Evolutionary conservation across 1,284 basidiomycete species (phyloP).

Genomic region (Cutaneotrichosporon sp.): DNA sequence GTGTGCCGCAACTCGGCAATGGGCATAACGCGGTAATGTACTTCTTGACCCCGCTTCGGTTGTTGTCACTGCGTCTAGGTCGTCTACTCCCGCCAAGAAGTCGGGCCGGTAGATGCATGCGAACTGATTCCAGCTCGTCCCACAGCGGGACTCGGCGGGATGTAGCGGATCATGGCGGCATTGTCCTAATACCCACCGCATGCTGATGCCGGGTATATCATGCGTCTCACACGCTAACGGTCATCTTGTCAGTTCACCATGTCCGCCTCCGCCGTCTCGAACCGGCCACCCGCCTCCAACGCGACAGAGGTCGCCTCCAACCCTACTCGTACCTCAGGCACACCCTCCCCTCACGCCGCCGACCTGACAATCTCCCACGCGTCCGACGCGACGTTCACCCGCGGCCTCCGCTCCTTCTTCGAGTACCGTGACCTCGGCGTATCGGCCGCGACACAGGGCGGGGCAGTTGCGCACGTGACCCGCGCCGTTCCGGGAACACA

Average conservation of each 20-base stretch:
- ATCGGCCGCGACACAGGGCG: slow-evolving; percentile 12
- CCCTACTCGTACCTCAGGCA: not conserved
- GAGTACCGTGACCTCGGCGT: slow-evolving; percentile 21
- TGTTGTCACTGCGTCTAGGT: too few species aligned
- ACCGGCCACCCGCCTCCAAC: not conserved
- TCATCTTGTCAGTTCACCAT: not conserved
- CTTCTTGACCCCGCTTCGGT: too few species aligned
- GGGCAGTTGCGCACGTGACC: slow-evolving; percentile 15
- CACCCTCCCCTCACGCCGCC: not conserved
- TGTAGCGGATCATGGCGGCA: not conserved
- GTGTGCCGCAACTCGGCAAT: too few species aligned
- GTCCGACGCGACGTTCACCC: slow-evolving; percentile 11
- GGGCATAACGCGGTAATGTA: too few species aligned
- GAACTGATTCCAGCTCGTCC: too few species aligned
- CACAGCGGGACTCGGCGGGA: too few species aligned
- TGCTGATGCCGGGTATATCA: not conserved
- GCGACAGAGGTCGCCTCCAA: not conserved
- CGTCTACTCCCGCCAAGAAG: too few species aligned
- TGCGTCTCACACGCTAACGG: not conserved
- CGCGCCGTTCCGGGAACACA: slow-evolving; percentile 13
- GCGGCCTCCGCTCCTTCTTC: slow-evolving; percentile 21
- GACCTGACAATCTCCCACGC: slow-evolving; percentile 12
- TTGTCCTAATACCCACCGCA: not conserved
- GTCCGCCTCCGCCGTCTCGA: not conserved
- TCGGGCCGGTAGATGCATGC: too few species aligned